Conservation (phyloP, 2,329 filamentous ascomycete genomes). For the Berkeleyomyces rouxiae region DNA sequence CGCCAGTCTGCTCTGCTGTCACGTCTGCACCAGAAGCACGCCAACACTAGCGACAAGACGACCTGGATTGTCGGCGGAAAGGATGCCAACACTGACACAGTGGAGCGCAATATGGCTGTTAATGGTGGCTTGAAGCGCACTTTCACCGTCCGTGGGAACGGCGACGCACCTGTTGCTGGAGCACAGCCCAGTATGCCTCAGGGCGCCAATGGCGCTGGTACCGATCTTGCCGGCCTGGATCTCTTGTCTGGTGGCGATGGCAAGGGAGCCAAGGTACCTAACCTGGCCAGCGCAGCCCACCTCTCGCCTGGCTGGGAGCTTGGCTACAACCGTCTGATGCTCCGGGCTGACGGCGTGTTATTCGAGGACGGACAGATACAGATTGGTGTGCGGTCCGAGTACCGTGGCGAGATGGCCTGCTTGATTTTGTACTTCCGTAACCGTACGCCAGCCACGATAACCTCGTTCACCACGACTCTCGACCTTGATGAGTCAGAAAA, state of each 20-base stretch:
- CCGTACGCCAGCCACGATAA: conserved; percentile 70
- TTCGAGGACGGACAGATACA: conserved; percentile 95
- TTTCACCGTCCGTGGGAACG: conserved; percentile 49
- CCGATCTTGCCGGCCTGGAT: conserved; percentile 65
- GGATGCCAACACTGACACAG: conserved; percentile 69
- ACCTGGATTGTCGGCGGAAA: conserved; percentile 98
- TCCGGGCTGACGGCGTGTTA: conserved; percentile 68
- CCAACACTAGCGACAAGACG: conserved; percentile 79
- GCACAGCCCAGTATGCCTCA: conserved; percentile 26
- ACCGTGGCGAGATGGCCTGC: conserved; percentile 86
- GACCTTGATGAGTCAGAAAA: conserved; percentile 59
- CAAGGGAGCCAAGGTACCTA: conserved; percentile 50
- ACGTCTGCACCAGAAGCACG: conserved; percentile 84
- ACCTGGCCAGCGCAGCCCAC: conserved; percentile 82
- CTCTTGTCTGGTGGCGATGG: conserved; percentile 44
- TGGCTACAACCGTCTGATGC: conserved; percentile 69
- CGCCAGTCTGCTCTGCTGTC: conserved; percentile 82
- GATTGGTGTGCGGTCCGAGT: conserved; percentile 81
- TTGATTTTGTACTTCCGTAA: conserved; percentile 93
- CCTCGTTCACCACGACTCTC: conserved; percentile 84
- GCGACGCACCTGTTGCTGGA: conserved; percentile 21
- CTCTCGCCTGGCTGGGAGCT: conserved; percentile 87
- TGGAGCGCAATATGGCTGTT: conserved; percentile 66
- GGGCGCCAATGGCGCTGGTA: conserved; percentile 30
- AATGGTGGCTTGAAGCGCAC: conserved; percentile 70